phyloP scores from a whole-genome alignment of 192 early-diverging fungal species.

The Polychytrium aggregatum region DNA sequence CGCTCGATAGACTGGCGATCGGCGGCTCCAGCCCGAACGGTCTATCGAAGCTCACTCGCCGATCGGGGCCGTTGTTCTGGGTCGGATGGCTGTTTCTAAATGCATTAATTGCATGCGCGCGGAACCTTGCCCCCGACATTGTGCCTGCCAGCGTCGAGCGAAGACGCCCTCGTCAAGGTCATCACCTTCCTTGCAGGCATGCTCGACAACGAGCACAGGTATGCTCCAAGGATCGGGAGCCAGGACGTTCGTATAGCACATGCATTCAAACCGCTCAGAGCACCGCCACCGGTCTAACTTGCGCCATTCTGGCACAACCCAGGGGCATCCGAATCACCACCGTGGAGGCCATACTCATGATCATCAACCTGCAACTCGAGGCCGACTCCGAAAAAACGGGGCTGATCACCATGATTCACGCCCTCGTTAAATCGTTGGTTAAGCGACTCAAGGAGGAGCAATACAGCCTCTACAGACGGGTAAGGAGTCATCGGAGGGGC shows the following conservation, averaged over 20 bases:
- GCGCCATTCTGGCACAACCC: too few relatives aligned
- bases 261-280: background rate
- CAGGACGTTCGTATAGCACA: background rate
- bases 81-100: background rate
- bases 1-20: too few relatives aligned
- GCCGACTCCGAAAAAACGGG: constrained; percentile 3
- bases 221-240: background rate
- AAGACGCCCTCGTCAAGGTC: constrained; percentile 10
- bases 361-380: constrained; percentile 28
- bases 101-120: background rate
- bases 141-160: constrained; percentile 14
- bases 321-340: constrained; percentile 34
- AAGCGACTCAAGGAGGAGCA: constrained; percentile 10
- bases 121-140: background rate
- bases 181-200: constrained; percentile 36
- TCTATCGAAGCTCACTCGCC: too few relatives aligned
- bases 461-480: background rate
- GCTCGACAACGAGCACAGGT: constrained; percentile 39
- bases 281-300: background rate
- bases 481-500: too few relatives aligned
- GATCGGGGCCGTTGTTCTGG: background rate
- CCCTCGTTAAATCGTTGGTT: background rate
- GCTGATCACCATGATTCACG: constrained; percentile 4
- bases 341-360: constrained; percentile 27
- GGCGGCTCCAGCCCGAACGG: too few relatives aligned